Percentiles rank a stretch among this genome's conserved stretches.
Conservation (phyloP, 352 stramenopile species). For the Pythium folliculosum region DNA sequence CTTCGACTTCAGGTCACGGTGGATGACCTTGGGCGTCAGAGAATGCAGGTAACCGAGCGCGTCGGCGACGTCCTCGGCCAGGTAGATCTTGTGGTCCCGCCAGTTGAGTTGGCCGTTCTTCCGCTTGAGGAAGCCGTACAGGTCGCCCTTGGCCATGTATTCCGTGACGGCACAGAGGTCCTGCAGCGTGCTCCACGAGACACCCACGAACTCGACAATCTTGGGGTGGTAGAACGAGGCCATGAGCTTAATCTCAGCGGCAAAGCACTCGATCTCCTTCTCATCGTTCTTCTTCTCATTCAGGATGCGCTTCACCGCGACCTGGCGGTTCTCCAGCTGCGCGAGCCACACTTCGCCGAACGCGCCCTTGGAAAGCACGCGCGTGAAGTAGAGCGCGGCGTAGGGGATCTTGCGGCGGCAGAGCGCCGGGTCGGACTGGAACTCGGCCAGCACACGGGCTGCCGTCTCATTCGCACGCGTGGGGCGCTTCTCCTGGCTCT, state of each 20-base stretch:
- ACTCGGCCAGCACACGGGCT: constrained; percentile 58
- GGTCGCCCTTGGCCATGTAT: constrained; percentile 79
- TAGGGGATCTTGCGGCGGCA: constrained; percentile 60
- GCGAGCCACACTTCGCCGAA: constrained; percentile 86
- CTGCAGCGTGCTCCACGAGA: constrained; percentile 22
- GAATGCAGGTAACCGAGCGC: constrained; percentile 74
- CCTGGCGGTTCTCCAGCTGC: constrained; percentile 72
- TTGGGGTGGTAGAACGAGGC: constrained; percentile 21
- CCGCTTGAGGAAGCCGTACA: constrained; percentile 72
- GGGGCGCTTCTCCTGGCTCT: constrained; percentile 29
- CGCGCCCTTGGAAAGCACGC: constrained; percentile 74
- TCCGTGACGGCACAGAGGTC: constrained; percentile 33
- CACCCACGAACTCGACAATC: constrained; percentile 18
- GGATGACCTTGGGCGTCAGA: constrained; percentile 74
- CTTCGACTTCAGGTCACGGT: constrained; percentile 31
- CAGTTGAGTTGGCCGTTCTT: constrained; percentile 69
- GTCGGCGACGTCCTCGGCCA: constrained; percentile 69
- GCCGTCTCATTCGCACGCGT: constrained; percentile 35
- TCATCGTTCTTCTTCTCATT: constrained; percentile 80
- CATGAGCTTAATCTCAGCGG: constrained; percentile 22
- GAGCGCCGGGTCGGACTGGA: constrained; percentile 63
- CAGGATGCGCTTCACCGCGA: constrained; percentile 80
- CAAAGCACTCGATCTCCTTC: constrained; percentile 84
- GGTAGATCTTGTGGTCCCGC: constrained; percentile 69
- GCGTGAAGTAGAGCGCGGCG: constrained; percentile 75